Evolutionary conservation across 331 rosid species (phyloP).

Genomic region (Quercus phellos): DNA sequence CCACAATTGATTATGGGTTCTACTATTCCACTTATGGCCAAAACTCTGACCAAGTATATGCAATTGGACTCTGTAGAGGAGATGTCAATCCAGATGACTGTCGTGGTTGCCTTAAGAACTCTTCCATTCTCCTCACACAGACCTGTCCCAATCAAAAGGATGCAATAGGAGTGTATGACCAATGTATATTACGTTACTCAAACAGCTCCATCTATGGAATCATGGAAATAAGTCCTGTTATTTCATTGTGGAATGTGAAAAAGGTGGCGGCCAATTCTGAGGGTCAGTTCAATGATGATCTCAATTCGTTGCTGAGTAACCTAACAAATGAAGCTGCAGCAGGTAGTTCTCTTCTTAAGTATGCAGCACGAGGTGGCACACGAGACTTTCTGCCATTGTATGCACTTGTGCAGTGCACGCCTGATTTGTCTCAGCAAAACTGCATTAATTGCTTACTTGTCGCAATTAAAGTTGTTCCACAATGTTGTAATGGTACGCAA

Average conservation of each 20-base stretch:
- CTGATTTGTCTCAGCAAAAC: slow-evolving; percentile 17
- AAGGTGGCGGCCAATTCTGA: not conserved
- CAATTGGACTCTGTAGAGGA: too few relatives aligned
- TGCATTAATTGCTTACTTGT: slow-evolving; percentile 24
- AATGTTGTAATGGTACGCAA: too few relatives aligned
- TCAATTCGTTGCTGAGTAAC: not conserved
- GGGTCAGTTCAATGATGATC: not conserved
- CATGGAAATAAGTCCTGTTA: not conserved
- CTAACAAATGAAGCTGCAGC: slow-evolving; percentile 15
- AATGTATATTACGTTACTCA: slow-evolving; percentile 33
- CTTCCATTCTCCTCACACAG: not conserved
- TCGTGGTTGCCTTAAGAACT: slow-evolving; percentile 23
- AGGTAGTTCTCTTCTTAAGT: slow-evolving; percentile 26
- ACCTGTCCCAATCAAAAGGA: slow-evolving; percentile 23
- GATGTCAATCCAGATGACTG: slow-evolving; percentile 4
- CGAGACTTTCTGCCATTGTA: slow-evolving; percentile 11
- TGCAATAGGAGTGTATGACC: slow-evolving; percentile 13
- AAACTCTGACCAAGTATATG: too few relatives aligned
- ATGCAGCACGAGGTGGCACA: not conserved
- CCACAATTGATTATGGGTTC: too few relatives aligned
- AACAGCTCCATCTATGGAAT: slow-evolving; percentile 1
- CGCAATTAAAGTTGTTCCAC: too few relatives aligned
- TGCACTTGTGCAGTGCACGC: slow-evolving; percentile 37
- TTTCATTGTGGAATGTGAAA: fast-evolving
- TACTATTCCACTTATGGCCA: too few relatives aligned